These are phyloP conservation scores for Adansonia digitata DNA, from an alignment of 345 rosid species.

Conservation along the genomic window DNA sequence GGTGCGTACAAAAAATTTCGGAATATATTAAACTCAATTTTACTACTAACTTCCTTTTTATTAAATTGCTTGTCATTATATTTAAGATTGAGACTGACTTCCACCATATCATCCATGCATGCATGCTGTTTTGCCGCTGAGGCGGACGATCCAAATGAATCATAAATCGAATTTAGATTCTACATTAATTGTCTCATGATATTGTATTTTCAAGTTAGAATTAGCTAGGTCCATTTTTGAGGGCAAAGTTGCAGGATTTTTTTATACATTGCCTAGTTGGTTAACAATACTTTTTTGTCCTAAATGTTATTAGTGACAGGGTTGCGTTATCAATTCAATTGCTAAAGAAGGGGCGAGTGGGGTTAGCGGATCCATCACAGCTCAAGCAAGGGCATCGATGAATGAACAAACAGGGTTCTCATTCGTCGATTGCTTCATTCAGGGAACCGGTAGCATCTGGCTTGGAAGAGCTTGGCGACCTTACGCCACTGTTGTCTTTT, in stretches of 20 bases:
- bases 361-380: conserved; percentile 47
- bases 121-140: neutral
- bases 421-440: conserved; percentile 52
- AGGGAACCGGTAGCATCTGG: conserved; percentile 61
- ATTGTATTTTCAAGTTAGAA: too few species aligned
- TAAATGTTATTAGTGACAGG: conserved; percentile 33
- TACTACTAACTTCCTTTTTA: too few species aligned
- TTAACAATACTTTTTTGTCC: too few species aligned
- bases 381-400: conserved; percentile 47
- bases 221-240: too few species aligned
- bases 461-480: conserved; percentile 78
- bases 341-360: conserved; percentile 28
- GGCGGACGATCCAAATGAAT: too few species aligned
- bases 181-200: too few species aligned
- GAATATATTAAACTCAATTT: too few species aligned
- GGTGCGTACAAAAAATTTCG: conserved; percentile 31
- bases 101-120: too few species aligned
- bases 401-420: conserved; percentile 62
- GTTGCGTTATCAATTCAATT: conserved; percentile 41
- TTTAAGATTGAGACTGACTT: too few species aligned
- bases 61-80: too few species aligned
- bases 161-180: neutral
- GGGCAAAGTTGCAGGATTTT: too few species aligned
- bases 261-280: too few species aligned
- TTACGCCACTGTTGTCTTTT: conserved; percentile 61